phyloP scores from a whole-genome alignment of 2,329 filamentous ascomycete species.

The Ilyonectria destructans region DNA sequence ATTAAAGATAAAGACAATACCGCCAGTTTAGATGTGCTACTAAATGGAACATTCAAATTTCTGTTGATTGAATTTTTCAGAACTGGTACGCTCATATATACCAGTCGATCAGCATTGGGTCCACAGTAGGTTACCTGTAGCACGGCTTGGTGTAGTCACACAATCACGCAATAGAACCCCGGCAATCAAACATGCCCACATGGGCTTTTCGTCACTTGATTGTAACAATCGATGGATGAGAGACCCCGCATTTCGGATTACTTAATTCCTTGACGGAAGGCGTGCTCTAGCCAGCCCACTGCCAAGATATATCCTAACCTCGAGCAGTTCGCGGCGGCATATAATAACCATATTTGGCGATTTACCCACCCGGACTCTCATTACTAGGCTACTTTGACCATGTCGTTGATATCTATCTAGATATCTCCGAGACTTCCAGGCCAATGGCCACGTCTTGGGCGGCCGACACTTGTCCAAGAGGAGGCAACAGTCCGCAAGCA shows the following conservation, averaged over 20 bases:
- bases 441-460: not conserved
- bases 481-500: not conserved
- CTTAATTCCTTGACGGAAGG: constrained; percentile 10
- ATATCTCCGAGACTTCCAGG: not conserved
- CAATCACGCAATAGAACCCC: constrained; percentile 23
- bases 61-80: not conserved
- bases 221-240: constrained; percentile 1
- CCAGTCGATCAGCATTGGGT: not conserved
- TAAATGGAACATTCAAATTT: not conserved
- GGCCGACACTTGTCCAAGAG: not conserved
- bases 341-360: not conserved
- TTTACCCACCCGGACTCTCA: not conserved
- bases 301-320: constrained; percentile 12
- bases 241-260: constrained; percentile 11
- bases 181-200: constrained; percentile 17
- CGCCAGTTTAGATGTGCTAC: not conserved
- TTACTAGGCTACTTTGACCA: not conserved
- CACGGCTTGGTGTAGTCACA: constrained; percentile 10
- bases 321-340: not conserved
- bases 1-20: not conserved
- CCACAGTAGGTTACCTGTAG: constrained; percentile 1
- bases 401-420: not conserved
- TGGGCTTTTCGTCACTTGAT: not conserved
- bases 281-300: constrained; percentile 2
- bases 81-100: not conserved